phyloP scores from a whole-genome alignment of 2,329 filamentous ascomycete genomes.

The Trichoderma sp. region DNA sequence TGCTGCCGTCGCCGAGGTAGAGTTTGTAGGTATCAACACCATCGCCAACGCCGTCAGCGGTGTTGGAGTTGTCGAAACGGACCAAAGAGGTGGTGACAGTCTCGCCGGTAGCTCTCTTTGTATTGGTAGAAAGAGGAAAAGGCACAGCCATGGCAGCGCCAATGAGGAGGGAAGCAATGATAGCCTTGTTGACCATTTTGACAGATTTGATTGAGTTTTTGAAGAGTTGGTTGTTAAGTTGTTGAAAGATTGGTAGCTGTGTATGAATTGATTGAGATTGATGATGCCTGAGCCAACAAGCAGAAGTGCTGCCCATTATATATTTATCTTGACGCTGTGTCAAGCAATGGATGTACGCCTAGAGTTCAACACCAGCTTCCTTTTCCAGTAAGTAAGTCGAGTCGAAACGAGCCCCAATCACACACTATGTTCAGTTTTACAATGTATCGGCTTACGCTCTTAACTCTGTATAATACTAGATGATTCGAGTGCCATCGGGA shows the following conservation, averaged over 20 bases:
- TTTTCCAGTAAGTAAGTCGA: background rate
- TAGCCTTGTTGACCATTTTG: slow-evolving; percentile 18
- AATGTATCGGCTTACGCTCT: background rate
- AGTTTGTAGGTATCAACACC: slow-evolving; percentile 31
- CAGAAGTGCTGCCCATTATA: background rate
- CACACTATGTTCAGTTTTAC: background rate
- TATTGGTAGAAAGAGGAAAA: slow-evolving; percentile 4
- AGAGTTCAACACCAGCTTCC: background rate
- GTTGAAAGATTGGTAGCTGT: background rate
- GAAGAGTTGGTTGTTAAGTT: background rate
- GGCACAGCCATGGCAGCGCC: slow-evolving; percentile 15
- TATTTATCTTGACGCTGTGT: background rate
- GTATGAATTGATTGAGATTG: background rate
- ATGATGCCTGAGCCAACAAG: background rate
- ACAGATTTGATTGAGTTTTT: background rate
- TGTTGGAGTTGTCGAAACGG: slow-evolving; percentile 16
- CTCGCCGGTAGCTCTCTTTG: slow-evolving; percentile 5
- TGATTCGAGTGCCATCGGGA: background rate
- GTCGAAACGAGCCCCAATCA: background rate
- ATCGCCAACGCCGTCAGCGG: slow-evolving; percentile 21
- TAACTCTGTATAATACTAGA: background rate
- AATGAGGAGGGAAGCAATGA: slow-evolving; percentile 12
- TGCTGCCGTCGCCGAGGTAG: slow-evolving; percentile 17
- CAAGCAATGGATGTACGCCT: background rate
- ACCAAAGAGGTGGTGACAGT: slow-evolving; percentile 1